phyloP scores from a whole-genome alignment of 345 rosid species.

The Diplotaxis tenuifolia region DNA sequence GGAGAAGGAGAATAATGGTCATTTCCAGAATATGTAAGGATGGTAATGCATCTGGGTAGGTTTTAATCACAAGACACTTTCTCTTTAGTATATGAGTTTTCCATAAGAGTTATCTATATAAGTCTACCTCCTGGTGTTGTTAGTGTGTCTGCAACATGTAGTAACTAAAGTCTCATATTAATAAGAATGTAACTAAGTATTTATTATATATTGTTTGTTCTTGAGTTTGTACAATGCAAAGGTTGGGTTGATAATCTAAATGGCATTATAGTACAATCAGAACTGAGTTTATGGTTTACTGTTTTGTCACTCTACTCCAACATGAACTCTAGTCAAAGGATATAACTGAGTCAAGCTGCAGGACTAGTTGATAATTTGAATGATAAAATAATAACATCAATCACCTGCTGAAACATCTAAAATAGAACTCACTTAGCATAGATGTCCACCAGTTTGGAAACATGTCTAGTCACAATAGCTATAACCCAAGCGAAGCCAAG shows the following conservation, averaged over 20 bases:
- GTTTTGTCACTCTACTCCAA: too few species aligned
- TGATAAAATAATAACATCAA: too few species aligned
- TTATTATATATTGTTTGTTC: background rate
- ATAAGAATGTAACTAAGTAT: background rate
- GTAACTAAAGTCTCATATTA: background rate
- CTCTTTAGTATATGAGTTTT: too few species aligned
- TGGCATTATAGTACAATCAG: background rate
- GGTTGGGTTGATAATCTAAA: background rate
- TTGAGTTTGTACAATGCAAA: background rate
- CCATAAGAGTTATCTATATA: background rate
- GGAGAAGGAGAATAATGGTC: too few species aligned
- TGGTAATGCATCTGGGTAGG: background rate
- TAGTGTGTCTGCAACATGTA: conserved; percentile 4
- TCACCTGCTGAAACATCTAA: too few species aligned
- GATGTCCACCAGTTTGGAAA: too few species aligned
- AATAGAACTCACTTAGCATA: too few species aligned
- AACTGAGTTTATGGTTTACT: conserved; percentile 9
- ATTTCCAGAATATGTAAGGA: conserved; percentile 4
- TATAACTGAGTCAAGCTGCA: too few species aligned
- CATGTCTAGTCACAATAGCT: too few species aligned
- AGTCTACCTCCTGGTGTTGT: background rate
- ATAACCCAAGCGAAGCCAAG: too few species aligned
- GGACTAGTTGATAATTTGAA: too few species aligned
- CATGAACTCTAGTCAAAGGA: too few species aligned
- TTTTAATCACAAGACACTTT: conserved; percentile 9